Conservation (phyloP, 805 yeast species). For the Candida taoyuanica region DNA sequence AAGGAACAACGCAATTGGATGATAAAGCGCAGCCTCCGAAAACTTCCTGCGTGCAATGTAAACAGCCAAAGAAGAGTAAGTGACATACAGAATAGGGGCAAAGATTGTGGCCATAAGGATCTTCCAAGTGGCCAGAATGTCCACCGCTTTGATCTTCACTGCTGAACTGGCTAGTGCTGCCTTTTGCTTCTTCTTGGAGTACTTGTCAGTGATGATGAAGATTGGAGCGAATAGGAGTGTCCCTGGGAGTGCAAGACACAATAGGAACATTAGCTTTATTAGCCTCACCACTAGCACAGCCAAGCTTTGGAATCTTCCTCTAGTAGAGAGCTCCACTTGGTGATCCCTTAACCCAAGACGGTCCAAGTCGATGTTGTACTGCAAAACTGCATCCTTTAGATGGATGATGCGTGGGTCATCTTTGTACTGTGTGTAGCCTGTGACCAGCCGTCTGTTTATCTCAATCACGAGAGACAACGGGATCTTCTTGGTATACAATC, state of each 20-base stretch:
- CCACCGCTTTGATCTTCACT: slow-evolving; percentile 86
- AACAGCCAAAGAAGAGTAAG: slow-evolving; percentile 60
- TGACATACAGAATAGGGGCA: slow-evolving; percentile 78
- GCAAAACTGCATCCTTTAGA: slow-evolving; percentile 57
- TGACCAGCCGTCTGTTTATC: slow-evolving; percentile 80
- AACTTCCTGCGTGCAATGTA: slow-evolving; percentile 34
- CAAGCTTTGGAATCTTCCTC: slow-evolving; percentile 43
- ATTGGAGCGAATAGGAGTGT: slow-evolving; percentile 80
- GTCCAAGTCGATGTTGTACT: slow-evolving; percentile 62
- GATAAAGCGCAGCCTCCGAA: slow-evolving; percentile 13
- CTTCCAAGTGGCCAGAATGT: slow-evolving; percentile 95
- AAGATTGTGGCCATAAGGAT: slow-evolving; percentile 75
- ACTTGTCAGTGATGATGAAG: slow-evolving; percentile 63
- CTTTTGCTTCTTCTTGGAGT: slow-evolving; percentile 66
- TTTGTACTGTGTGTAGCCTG: slow-evolving; percentile 74
- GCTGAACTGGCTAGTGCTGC: slow-evolving; percentile 86
- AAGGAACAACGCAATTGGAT: slow-evolving; percentile 33
- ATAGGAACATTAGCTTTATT: slow-evolving; percentile 46
- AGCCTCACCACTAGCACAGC: slow-evolving; percentile 50
- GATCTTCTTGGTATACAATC: slow-evolving; percentile 67
- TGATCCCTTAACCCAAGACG: slow-evolving; percentile 67
- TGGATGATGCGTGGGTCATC: slow-evolving; percentile 65
- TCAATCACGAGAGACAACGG: slow-evolving; percentile 80
- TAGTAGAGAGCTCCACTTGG: slow-evolving; percentile 54
- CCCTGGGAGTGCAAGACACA: slow-evolving; percentile 76